Evolutionary conservation across 2,329 filamentous ascomycete species (phyloP).

Genomic region (Monosporascus cannonballus): DNA sequence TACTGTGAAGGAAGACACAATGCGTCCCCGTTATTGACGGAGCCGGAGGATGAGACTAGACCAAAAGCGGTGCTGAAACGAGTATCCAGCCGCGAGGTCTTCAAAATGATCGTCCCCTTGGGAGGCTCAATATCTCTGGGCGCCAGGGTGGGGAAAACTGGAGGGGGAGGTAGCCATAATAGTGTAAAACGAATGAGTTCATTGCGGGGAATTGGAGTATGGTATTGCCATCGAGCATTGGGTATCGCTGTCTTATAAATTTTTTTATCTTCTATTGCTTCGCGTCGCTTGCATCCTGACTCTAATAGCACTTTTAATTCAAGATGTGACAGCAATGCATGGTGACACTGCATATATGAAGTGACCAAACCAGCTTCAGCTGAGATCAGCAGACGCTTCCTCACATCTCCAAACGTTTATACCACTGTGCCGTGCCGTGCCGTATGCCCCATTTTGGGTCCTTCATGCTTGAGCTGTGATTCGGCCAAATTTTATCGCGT

Average conservation of each 20-base stretch:
- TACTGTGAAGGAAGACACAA: no score
- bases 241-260: background rate
- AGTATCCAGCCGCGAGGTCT: background rate
- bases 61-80: background rate
- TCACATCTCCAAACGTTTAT: no score
- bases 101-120: background rate
- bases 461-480: background rate
- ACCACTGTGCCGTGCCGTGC: no score
- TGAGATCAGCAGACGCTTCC: no score
- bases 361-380: no score
- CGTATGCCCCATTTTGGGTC: background rate
- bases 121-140: background rate
- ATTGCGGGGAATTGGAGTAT: background rate
- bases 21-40: no score
- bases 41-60: background rate
- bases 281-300: no score
- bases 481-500: background rate
- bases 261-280: no score
- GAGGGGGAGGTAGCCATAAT: background rate
- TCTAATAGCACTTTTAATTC: no score
- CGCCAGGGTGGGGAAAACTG: background rate
- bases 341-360: no score
- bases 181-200: background rate
- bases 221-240: background rate
- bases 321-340: no score